These are phyloP conservation scores for Nidula microcarpa DNA, from an alignment of 768 basidiomycete species.

Conservation along the genomic window DNA sequence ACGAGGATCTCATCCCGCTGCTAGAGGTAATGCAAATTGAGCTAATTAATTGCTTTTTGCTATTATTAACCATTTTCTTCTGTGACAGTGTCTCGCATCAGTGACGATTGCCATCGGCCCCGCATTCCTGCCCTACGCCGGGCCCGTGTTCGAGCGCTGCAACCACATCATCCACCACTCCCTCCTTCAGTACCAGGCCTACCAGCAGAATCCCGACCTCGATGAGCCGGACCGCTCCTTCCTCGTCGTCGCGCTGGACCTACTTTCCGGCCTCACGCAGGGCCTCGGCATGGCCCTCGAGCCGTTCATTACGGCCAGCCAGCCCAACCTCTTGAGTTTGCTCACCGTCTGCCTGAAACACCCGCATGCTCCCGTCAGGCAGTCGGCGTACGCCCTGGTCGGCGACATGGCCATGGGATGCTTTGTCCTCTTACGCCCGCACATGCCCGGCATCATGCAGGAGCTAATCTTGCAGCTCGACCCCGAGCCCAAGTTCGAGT, in stretches of 20 bases:
- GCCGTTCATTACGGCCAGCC: conserved; percentile 60
- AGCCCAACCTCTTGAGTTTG: conserved; percentile 77
- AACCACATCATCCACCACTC: conserved; percentile 78
- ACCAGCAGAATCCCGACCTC: conserved; percentile 82
- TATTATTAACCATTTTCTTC: conserved; percentile 1
- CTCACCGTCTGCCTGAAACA: conserved; percentile 91
- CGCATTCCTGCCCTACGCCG: conserved; percentile 85
- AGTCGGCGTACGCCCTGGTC: conserved; percentile 97
- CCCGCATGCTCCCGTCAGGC: conserved; percentile 92
- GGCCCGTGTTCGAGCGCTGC: conserved; percentile 91
- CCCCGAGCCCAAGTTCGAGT: conserved; percentile 89
- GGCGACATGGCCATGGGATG: conserved; percentile 98
- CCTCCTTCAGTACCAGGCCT: conserved; percentile 83
- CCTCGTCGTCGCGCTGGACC: conserved; percentile 96
- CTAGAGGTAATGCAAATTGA: conserved; percentile 67
- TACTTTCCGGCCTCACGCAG: conserved; percentile 93
- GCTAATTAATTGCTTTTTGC: conserved; percentile 1
- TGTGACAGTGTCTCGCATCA: conserved; percentile 84
- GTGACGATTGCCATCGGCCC: conserved; percentile 95
- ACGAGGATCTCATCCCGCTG: conserved; percentile 90
- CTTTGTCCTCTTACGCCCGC: conserved; percentile 80
- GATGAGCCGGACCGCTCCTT: conserved; percentile 97
- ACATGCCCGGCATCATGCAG: conserved; percentile 85
- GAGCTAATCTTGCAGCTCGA: conserved; percentile 89
- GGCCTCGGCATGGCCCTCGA: conserved; percentile 82